Evolutionary conservation across 768 basidiomycete species (phyloP), one percentile per base, ranked within the genome.

Genomic region (Collybiopsis confluens): DNA sequence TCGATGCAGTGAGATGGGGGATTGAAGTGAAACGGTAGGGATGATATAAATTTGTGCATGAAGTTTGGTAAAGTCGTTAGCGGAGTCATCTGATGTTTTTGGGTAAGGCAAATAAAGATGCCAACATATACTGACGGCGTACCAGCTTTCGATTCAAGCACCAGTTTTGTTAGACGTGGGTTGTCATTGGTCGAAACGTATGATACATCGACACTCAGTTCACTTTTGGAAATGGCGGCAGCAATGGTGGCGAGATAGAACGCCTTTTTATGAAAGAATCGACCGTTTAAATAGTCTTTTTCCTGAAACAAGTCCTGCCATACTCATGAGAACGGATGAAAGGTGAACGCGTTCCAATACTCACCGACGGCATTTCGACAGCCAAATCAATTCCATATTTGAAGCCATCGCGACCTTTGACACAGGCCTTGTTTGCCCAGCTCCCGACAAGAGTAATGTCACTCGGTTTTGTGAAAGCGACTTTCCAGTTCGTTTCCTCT

Each of bases 191-290:
- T 67, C 2, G 82, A 85, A 11, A 80, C 75, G 64, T 85, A 93
- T 26, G 68, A 69, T 16, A 80, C 68, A n/a, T 89, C 81, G 2
- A 89, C 79, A 13, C 76, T 56, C 15, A 84, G 65, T 56, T 77
- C 73, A 11, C 75, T 67, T 33, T 70, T 66, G 40, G 70, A 70
- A 36, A 93, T 65, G 1, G 81, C 79, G 7, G 79, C 74, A 1
- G 90, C 89, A 42, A 98, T 72, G 3, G 80, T 81, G 6, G 93
- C 88, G 18, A 98, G 79, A 68, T 92, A 99, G 65, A 88, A 93
- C 0, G 92, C 86, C 36, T 91, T 78, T 65, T 98, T 98, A 65
- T 95, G 88, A 65, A 96, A 95, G 66, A 88, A 93, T 10, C 97
- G 82, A 7, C 85, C 81, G 64, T 94, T 87, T 54, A 93, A 74